Base-by-base conservation (phyloP, 257 asterid species). In the Solanum peruvianum region DNA sequence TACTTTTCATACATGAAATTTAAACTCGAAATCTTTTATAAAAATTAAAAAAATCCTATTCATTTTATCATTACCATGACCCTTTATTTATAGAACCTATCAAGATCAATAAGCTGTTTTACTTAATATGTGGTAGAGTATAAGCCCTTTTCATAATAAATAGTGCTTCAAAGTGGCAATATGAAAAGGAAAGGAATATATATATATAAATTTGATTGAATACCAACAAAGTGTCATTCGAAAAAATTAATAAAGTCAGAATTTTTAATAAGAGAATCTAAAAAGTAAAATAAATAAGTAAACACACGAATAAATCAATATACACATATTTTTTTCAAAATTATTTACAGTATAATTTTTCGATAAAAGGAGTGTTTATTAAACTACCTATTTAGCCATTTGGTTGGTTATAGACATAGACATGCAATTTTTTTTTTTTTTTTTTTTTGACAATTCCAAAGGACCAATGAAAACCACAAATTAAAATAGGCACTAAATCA, bases 401-500 rank as follows among this genome's bases (percentile, higher is more conserved):
- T 77, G 83, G 13, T 42, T 77, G 62, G 62, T 4, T n/a, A 41
- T 72, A 7, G 47, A 29, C 27, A 25, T 85, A 4, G 83, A 13
- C 27, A 45, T 33, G 42, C 33, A 70, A 1, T 15, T 33, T 33
- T 33, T 33, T 33, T 33, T 3, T 31, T 0, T 3, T 3, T 33
- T 33, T 33, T 31, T 70, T 72, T 81, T 45, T 2, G 3, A 29
- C 2, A 31, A 45, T 33, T 31, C 60, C 69, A 18, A 31, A 67
- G 69, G 10, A 71, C 49, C 76, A 45, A 56, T 52, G 83, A 42
- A 42, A 69, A 87, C 88, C 87, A 75, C 75, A 27, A 75, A 64
- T 29, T 70, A 33, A 70, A 70, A 33, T 31, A 75, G 21, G 87
- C 90, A 89, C 90, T 47, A 87, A 73, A 9, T 72, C 71, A 85